Percentiles rank a stretch among this genome's conserved stretches.
Evolutionary conservation across 345 rosid genomes (phyloP).

Genomic region (Brassica cretica): DNA sequence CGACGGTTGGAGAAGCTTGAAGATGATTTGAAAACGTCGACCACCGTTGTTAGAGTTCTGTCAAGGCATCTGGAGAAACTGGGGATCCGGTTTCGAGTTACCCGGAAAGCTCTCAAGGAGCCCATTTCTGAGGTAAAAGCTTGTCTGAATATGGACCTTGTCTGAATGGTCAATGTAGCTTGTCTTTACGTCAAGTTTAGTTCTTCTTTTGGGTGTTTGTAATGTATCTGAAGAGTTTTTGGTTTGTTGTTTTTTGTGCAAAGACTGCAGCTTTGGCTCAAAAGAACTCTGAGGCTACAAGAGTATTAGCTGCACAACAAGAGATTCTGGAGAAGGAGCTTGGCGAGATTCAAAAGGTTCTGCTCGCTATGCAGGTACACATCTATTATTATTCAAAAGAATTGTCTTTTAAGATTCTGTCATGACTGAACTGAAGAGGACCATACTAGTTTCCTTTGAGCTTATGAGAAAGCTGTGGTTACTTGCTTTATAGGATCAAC

Average conservation of each 20-base stretch:
- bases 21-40: constrained; percentile 71
- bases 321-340: constrained; percentile 89
- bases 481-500: no score
- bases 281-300: constrained; percentile 91
- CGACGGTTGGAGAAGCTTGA: constrained; percentile 80
- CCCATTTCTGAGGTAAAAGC: constrained; percentile 76
- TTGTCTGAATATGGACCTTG: no score
- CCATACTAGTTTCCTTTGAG: background rate
- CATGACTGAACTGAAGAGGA: background rate
- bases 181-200: constrained; percentile 9
- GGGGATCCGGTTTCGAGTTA: constrained; percentile 82
- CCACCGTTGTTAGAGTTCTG: constrained; percentile 60
- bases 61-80: constrained; percentile 91
- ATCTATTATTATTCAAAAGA: no score
- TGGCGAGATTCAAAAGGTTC: constrained; percentile 84
- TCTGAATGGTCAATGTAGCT: constrained; percentile 2
- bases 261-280: constrained; percentile 97
- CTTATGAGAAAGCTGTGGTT: no score
- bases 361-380: constrained; percentile 99
- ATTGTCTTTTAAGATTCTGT: background rate
- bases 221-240: constrained; percentile 2
- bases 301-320: constrained; percentile 74
- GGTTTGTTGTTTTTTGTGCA: constrained; percentile 25
- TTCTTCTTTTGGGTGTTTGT: background rate
- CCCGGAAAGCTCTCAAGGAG: constrained; percentile 68